Percentiles rank a stretch among this genome's conserved stretches.
Evolutionary conservation across 2,329 filamentous ascomycete genomes (phyloP).

Genomic region (Arthrobotrys sphaeroides): DNA sequence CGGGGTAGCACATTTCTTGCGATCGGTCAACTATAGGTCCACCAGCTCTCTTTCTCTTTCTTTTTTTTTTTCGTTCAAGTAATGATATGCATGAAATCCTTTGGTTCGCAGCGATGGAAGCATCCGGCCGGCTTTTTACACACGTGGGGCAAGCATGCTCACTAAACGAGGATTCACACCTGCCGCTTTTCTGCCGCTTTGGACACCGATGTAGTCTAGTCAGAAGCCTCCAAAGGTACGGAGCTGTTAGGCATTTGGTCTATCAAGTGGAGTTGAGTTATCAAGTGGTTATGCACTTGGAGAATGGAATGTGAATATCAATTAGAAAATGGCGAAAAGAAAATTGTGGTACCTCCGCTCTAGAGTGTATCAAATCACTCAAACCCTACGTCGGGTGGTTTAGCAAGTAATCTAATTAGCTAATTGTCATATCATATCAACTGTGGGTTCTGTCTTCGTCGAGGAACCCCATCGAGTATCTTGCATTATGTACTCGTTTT

Average conservation of each 20-base stretch:
- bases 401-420: constrained; percentile 21
- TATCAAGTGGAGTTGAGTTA: constrained; percentile 19
- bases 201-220: constrained; percentile 27
- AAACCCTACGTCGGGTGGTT: constrained; percentile 15
- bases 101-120: constrained; percentile 27
- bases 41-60: constrained; percentile 22
- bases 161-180: constrained; percentile 31
- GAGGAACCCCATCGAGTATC: neutral
- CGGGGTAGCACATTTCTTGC: constrained; percentile 22
- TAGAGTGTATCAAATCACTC: constrained; percentile 6
- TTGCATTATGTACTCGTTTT: neutral
- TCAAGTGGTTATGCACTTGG: constrained; percentile 5
- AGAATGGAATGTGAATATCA: constrained; percentile 19
- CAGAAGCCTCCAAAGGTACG: neutral
- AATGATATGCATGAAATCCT: constrained; percentile 33
- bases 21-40: constrained; percentile 19
- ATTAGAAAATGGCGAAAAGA: neutral
- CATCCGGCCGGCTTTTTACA: constrained; percentile 27
- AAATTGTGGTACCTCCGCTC: neutral
- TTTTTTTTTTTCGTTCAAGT: neutral
- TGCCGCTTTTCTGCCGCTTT: constrained; percentile 49
- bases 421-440: constrained; percentile 11
- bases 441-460: neutral
- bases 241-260: constrained; percentile 15
- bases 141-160: constrained; percentile 37